Conservation (phyloP, 73 alveolate genomes). For the Paramecium bursaria region DNA sequence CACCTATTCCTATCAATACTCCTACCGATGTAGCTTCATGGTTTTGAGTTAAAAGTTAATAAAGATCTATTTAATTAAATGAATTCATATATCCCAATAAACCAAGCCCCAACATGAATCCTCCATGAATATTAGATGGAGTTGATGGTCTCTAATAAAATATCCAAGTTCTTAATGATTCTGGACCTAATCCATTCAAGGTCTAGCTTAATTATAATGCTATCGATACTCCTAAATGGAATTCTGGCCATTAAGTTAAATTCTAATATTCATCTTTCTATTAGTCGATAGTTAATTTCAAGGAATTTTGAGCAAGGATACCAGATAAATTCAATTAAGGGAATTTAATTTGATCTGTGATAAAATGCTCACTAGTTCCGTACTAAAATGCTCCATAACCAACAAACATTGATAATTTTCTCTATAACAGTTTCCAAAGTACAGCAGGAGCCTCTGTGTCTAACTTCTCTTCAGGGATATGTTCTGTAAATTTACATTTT, state of each 20-base stretch:
- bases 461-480: constrained; percentile 67
- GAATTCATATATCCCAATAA: constrained; percentile 93
- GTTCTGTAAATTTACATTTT: constrained; percentile 61
- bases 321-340: constrained; percentile 92
- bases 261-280: constrained; percentile 85
- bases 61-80: constrained; percentile 91
- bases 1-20: constrained; percentile 95
- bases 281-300: constrained; percentile 81
- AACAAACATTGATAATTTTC: constrained; percentile 90
- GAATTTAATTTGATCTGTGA: constrained; percentile 90
- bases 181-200: constrained; percentile 70
- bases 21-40: constrained; percentile 98
- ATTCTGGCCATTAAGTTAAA: constrained; percentile 96
- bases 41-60: constrained; percentile 91
- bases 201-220: constrained; percentile 88
- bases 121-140: constrained; percentile 97
- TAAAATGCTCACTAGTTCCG: constrained; percentile 92
- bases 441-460: constrained; percentile 69
- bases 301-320: constrained; percentile 79
- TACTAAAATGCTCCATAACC: constrained; percentile 96
- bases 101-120: constrained; percentile 96
- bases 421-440: constrained; percentile 84
- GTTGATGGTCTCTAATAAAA: constrained; percentile 92
- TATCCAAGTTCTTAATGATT: constrained; percentile 95
- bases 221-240: constrained; percentile 97